These are phyloP conservation scores for Spathaspora sp. DNA, from an alignment of 1,139 yeast species.

Conservation along the genomic window DNA sequence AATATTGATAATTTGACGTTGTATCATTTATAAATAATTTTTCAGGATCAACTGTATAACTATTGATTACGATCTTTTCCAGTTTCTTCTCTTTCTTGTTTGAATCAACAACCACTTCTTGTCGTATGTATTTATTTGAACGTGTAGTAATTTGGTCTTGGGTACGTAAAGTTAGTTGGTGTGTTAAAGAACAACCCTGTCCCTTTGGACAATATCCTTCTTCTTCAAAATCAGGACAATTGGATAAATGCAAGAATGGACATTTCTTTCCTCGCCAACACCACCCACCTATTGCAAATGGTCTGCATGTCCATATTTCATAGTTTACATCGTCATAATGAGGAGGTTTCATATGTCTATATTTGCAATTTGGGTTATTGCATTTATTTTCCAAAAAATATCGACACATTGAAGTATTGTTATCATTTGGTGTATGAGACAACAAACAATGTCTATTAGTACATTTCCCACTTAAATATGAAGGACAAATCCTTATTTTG, in stretches of 20 bases:
- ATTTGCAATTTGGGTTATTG: conserved; percentile 54
- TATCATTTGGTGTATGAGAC: conserved; percentile 58
- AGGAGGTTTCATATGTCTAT: conserved; percentile 40
- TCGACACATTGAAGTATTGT: conserved; percentile 66
- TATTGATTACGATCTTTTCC: conserved; percentile 26
- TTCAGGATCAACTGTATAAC: conserved; percentile 36
- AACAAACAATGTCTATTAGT: conserved; percentile 48
- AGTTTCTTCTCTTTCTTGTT: conserved; percentile 14
- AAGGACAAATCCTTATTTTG: conserved; percentile 57
- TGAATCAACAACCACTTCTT: conserved; percentile 23
- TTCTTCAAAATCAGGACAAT: conserved; percentile 73
- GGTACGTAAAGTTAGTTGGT: conserved; percentile 34
- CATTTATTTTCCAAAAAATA: conserved; percentile 55
- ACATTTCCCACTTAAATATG: conserved; percentile 49
- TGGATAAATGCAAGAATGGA: conserved; percentile 54
- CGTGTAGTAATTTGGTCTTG: conserved; percentile 27
- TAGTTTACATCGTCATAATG: conserved; percentile 39
- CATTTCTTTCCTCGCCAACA: conserved; percentile 64
- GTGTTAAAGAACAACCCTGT: conserved; percentile 48
- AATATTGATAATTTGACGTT: conserved; percentile 28
- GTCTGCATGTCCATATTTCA: conserved; percentile 57
- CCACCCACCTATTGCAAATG: conserved; percentile 67
- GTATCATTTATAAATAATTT: conserved; percentile 20
- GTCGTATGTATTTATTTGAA: conserved; percentile 16
- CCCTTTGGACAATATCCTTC: conserved; percentile 57